Conservation (phyloP, 2,329 filamentous ascomycete genomes). For the Venturia asperata region DNA sequence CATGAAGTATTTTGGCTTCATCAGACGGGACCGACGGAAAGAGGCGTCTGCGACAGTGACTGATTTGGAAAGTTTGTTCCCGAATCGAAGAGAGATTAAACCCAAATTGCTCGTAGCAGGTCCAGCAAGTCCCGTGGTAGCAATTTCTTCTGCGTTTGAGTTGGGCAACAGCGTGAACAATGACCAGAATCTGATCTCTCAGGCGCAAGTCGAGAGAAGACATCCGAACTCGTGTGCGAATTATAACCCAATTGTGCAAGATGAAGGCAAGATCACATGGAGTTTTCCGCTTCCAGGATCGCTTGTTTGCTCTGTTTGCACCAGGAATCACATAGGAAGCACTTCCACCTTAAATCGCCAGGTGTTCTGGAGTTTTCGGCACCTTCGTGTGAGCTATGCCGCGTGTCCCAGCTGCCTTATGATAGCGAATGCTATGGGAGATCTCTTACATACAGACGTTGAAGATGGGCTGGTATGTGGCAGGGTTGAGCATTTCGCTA, state of each 20-base stretch:
- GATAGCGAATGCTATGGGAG: background rate
- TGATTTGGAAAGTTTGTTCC: background rate
- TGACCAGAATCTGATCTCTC: too few relatives aligned
- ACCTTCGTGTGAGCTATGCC: background rate
- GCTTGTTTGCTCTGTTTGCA: background rate
- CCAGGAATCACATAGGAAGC: background rate
- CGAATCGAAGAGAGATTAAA: background rate
- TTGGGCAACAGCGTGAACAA: too few relatives aligned
- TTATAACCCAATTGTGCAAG: too few relatives aligned
- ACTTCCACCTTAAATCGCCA: background rate
- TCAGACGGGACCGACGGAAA: background rate
- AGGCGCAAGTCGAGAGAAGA: background rate
- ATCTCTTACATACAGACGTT: background rate
- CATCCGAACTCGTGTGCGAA: background rate
- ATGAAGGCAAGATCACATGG: background rate
- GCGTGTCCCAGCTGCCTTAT: background rate
- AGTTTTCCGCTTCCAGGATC: background rate
- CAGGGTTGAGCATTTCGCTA: background rate
- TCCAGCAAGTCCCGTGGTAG: too few relatives aligned
- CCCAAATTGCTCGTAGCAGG: background rate
- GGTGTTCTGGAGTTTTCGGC: background rate
- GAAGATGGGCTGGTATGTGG: background rate
- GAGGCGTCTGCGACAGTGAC: background rate
- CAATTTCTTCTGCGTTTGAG: too few relatives aligned
- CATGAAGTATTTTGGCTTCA: slow-evolving; percentile 4